Base-by-base conservation (phyloP, 345 rosid species). In the Clarkia xantiana region DNA sequence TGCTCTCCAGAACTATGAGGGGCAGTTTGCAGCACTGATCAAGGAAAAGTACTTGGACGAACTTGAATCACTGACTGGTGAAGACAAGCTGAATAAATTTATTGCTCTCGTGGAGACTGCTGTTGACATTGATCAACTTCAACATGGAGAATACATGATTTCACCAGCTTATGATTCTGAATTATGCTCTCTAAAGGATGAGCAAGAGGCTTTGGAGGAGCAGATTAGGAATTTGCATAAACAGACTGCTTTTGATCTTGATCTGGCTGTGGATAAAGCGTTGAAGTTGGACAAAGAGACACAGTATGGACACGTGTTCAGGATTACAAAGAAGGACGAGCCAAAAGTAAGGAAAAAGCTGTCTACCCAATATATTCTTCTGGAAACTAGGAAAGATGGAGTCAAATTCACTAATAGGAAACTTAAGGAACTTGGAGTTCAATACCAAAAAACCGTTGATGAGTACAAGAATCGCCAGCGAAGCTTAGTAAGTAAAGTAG, bases 311-410 rank as follows among this genome's bases (percentile, higher is more conserved):
- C 93, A 91, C 78, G 94, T 84, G 49, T 91, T 91, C 69, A 78
- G 96, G 70, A 86, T 91, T 54, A 86, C 98, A 43, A 86, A 91
- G 82, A 91, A 84, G 77, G 98, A 91, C 67, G 98, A 91, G 66
- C 98, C 93, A 34, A 91, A 91, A 69, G 67, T 91, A 55, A 81
- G 98, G 71, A 86, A 84, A 67, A 86, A 81, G 73, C 84, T 91
- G 57, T 73, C 81, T 4, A 62, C 85, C 62, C 94, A 86, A 54
- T 91, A 81, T 72, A 61, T 86, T 53, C 83, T 91, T 60, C 85
- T 91, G 38, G 98, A 91, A 75, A 91, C 98, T 9, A 81, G 98
- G 16, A 91, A 91, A 68, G 98, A 91, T 63, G 98, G 98, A 44
- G 96, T 91, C 61, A 91, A 91, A 67, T 91, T 91, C 58, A 91